Percentiles rank a stretch among this genome's conserved stretches.
Conservation (phyloP, 306 rosid species). For the Spatholobus suberectus region DNA sequence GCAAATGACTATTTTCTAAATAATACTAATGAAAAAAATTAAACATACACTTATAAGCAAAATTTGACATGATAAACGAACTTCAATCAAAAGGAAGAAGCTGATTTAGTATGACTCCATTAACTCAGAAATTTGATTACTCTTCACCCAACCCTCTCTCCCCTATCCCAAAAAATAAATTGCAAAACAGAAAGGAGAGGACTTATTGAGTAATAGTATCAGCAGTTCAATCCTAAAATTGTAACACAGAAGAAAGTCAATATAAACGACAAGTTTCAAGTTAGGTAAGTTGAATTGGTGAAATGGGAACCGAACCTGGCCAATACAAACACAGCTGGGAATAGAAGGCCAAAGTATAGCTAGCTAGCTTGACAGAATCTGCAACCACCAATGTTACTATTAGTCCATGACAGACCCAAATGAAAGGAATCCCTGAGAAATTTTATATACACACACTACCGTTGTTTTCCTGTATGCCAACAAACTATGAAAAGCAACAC, state of each 20-base stretch:
- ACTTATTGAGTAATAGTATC: neutral
- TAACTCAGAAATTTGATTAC: neutral
- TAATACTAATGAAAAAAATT: neutral
- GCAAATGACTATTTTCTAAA: neutral
- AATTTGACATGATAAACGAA: neutral
- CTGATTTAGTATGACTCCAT: neutral
- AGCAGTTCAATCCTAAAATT: neutral
- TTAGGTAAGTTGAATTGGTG: conserved; percentile 10
- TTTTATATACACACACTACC: neutral
- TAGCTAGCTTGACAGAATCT: conserved; percentile 33
- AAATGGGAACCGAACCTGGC: conserved; percentile 9
- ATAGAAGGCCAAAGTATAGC: conserved; percentile 31
- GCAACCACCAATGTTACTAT: conserved; percentile 31
- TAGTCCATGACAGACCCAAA: conserved; percentile 15
- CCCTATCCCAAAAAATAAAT: neutral
- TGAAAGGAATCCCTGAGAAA: conserved; percentile 18
- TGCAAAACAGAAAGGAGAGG: neutral
- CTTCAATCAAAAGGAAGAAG: neutral
- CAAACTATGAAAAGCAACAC: conserved; percentile 47
- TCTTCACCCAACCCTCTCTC: neutral
- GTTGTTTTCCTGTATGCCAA: conserved; percentile 37
- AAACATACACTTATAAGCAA: neutral
- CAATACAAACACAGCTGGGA: neutral
- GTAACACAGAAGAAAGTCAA: neutral
- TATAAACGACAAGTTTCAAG: conserved; percentile 16